phyloP scores from a whole-genome alignment of 495 filamentous ascomycete genomes.

The Xylaria sp. region DNA sequence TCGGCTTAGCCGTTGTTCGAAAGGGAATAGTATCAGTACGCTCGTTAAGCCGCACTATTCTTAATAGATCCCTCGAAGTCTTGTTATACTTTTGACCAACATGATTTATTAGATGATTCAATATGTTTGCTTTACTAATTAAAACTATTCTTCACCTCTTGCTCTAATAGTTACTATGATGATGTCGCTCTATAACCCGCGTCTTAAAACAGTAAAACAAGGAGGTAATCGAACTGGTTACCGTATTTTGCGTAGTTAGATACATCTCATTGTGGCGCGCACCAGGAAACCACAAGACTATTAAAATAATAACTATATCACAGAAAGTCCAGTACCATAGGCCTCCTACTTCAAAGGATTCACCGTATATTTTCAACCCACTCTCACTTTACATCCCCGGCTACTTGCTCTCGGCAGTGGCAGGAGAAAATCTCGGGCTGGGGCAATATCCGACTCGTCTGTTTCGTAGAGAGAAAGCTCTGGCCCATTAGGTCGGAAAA shows the following conservation, averaged over 20 bases:
- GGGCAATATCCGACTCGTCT: not conserved
- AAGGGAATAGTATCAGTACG: not conserved
- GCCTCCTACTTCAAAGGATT: not conserved
- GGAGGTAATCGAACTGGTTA: not conserved
- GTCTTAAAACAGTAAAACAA: not conserved
- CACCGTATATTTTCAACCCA: not conserved
- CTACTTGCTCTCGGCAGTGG: not conserved
- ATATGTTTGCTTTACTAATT: not conserved
- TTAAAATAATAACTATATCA: not conserved
- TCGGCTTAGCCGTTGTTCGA: not conserved
- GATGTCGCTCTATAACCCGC: not conserved
- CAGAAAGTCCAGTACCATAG: not conserved
- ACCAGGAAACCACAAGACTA: not conserved
- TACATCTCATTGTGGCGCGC: too few species aligned
- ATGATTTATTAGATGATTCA: not conserved
- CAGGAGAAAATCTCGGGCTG: not conserved
- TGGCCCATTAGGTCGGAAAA: slow-evolving; percentile 38
- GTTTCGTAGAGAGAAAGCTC: not conserved
- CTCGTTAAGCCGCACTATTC: not conserved
- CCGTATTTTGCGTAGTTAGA: not conserved
- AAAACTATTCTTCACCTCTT: not conserved
- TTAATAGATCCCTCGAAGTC: not conserved
- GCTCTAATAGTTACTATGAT: not conserved
- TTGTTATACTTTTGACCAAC: not conserved
- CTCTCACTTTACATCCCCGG: not conserved